Evolutionary conservation across 2,329 filamentous ascomycete species (phyloP).

Genomic region (Metarhizium album): DNA sequence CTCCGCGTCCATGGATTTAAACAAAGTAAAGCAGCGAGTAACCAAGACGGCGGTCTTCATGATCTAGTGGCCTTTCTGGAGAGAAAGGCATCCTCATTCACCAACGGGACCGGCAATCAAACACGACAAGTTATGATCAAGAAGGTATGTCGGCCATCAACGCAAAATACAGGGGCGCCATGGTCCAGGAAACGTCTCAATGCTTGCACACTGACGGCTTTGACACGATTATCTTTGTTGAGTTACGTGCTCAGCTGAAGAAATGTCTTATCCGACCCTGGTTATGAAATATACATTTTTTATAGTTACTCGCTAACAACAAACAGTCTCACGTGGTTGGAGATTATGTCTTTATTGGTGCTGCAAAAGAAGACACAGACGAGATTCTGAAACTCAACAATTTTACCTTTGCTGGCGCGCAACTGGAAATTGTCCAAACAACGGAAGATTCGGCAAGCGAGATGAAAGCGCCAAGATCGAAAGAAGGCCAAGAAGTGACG

Average conservation of each 20-base stretch:
- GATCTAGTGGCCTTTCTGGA: constrained; percentile 59
- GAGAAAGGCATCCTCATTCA: constrained; percentile 52
- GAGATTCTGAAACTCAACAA: constrained; percentile 58
- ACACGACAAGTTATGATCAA: constrained; percentile 52
- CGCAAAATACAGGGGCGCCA: constrained; percentile 10
- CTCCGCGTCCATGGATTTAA: constrained; percentile 52
- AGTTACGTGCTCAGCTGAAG: constrained; percentile 1
- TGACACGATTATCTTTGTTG: neutral
- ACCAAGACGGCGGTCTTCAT: constrained; percentile 55
- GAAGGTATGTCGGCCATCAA: constrained; percentile 57
- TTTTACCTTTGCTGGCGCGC: constrained; percentile 56
- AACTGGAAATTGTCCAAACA: constrained; percentile 44
- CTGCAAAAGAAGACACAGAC: constrained; percentile 52
- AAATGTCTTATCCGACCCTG: neutral
- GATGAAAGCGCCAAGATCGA: constrained; percentile 34
- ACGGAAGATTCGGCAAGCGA: constrained; percentile 26
- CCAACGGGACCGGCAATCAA: constrained; percentile 27
- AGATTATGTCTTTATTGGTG: constrained; percentile 57
- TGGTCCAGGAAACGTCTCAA: constrained; percentile 4
- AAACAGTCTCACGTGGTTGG: constrained; percentile 58
- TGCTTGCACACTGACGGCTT: constrained; percentile 1
- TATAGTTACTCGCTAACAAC: constrained; percentile 46
- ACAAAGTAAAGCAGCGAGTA: constrained; percentile 55
- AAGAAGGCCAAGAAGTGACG: constrained; percentile 49
- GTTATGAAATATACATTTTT: constrained; percentile 1